Percentiles rank a stretch among this genome's conserved stretches.
phyloP scores from a whole-genome alignment of 805 yeast genomes.

The Schwanniomyces polymorphus region DNA sequence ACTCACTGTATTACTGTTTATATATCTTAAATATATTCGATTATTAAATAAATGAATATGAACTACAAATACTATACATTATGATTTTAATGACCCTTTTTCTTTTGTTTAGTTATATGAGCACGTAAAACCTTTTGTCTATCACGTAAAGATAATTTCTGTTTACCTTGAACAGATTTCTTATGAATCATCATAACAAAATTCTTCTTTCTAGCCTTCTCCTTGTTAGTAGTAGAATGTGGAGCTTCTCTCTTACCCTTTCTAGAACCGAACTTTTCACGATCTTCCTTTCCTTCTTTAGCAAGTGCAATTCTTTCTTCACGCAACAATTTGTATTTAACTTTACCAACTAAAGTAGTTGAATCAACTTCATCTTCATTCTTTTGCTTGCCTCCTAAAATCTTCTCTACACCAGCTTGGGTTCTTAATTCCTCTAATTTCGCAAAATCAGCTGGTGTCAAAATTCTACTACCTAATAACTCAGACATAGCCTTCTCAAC shows the following conservation, averaged over 20 bases:
- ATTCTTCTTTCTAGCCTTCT: slow-evolving; percentile 97
- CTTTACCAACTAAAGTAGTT: slow-evolving; percentile 70
- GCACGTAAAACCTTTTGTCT: slow-evolving; percentile 84
- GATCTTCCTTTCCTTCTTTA: slow-evolving; percentile 88
- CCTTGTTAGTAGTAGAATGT: slow-evolving; percentile 92
- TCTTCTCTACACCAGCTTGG: slow-evolving; percentile 82
- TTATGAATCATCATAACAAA: slow-evolving; percentile 98
- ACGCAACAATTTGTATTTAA: slow-evolving; percentile 78
- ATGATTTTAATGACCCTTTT: slow-evolving; percentile 59
- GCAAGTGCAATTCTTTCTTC: slow-evolving; percentile 89
- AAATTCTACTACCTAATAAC: slow-evolving; percentile 69
- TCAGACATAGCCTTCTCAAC: slow-evolving; percentile 42
- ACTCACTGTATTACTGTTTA: slow-evolving; percentile 1
- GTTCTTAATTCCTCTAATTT: slow-evolving; percentile 84
- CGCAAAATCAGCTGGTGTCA: slow-evolving; percentile 98
- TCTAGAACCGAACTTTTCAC: slow-evolving; percentile 87
- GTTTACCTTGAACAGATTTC: slow-evolving; percentile 91
- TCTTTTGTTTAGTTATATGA: slow-evolving; percentile 88
- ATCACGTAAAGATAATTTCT: slow-evolving; percentile 84
- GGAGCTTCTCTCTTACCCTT: slow-evolving; percentile 73
- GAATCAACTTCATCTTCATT: slow-evolving; percentile 90
- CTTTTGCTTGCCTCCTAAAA: slow-evolving; percentile 57
- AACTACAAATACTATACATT: background rate
- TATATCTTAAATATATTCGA: background rate
- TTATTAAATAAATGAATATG: background rate